phyloP scores from a whole-genome alignment of 192 early-diverging fungal genomes.

The Diversispora eburnea region DNA sequence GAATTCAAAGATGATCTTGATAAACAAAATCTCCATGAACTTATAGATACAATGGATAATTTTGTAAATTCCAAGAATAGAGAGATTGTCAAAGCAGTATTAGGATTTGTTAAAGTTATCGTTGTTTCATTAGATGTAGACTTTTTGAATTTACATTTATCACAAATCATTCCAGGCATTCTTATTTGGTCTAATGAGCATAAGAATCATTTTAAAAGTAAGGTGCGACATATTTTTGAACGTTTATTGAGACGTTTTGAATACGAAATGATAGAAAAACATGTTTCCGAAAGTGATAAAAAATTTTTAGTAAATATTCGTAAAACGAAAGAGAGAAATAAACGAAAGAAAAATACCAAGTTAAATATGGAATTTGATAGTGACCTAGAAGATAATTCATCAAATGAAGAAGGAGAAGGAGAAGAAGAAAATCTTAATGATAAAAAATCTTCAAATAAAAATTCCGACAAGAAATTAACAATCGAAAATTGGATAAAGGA shows the following conservation, averaged over 20 bases:
- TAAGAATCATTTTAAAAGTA: constrained; percentile 85
- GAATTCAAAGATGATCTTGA: constrained; percentile 82
- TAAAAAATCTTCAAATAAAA: constrained; percentile 29
- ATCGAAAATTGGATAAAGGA: constrained; percentile 62
- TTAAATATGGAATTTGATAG: constrained; percentile 36
- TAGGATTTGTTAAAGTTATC: constrained; percentile 93
- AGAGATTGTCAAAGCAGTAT: constrained; percentile 86
- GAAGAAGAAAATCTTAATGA: constrained; percentile 51
- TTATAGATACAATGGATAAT: constrained; percentile 75
- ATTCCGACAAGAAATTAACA: constrained; percentile 30
- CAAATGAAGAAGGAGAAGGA: constrained; percentile 62
- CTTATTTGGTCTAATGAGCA: constrained; percentile 82
- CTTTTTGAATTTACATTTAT: constrained; percentile 66
- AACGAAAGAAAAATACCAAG: constrained; percentile 64
- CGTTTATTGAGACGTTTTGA: constrained; percentile 82
- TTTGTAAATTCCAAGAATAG: constrained; percentile 78
- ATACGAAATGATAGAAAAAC: constrained; percentile 73
- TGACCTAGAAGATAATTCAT: constrained; percentile 41
- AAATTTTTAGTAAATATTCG: constrained; percentile 91
- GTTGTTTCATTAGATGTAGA: constrained; percentile 73
- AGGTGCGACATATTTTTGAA: constrained; percentile 90
- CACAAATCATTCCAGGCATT: constrained; percentile 67
- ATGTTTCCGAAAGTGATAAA: constrained; percentile 81
- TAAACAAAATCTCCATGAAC: constrained; percentile 59
- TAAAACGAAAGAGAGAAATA: constrained; percentile 81